Conservation (phyloP, 495 filamentous ascomycete species). For the Aspergillus hancockii region DNA sequence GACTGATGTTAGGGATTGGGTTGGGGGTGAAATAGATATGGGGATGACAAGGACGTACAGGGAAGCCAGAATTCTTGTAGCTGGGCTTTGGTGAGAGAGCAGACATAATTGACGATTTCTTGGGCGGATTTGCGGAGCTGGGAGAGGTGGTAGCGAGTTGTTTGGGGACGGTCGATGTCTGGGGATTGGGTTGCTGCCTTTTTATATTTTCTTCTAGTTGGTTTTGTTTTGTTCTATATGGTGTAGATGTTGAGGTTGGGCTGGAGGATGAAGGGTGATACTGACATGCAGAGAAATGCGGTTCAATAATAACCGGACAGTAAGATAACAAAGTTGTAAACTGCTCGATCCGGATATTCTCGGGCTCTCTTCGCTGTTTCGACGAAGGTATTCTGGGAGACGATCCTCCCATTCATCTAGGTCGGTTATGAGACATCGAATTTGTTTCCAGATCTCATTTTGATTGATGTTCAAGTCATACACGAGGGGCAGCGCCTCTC, state of each 20-base stretch:
- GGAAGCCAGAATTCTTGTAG: conserved; percentile 33
- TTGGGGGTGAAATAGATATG: not conserved
- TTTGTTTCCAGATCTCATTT: conserved; percentile 21
- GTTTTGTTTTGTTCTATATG: not conserved
- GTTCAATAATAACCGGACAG: conserved; percentile 30
- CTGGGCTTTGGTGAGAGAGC: conserved; percentile 17
- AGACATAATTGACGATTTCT: conserved; percentile 27
- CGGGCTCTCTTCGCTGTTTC: conserved; percentile 17
- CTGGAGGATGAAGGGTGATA: not conserved
- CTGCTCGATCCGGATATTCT: conserved; percentile 30
- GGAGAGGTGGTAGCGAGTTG: conserved; percentile 24
- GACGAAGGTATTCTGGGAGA: conserved; percentile 18
- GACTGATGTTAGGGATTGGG: not conserved
- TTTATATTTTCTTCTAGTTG: not conserved
- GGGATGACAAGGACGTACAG: conserved; percentile 8
- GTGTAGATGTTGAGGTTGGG: not conserved
- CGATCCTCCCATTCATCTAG: conserved; percentile 32
- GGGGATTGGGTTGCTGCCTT: conserved; percentile 18
- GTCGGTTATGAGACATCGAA: conserved; percentile 20
- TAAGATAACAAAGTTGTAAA: conserved; percentile 33
- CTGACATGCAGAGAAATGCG: conserved; percentile 27
- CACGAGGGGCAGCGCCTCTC: conserved; percentile 35
- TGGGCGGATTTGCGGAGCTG: conserved; percentile 29
- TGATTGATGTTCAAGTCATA: conserved; percentile 26
- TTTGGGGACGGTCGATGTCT: conserved; percentile 13